Base-by-base conservation (phyloP, 306 rosid species). In the Malus fusca region DNA sequence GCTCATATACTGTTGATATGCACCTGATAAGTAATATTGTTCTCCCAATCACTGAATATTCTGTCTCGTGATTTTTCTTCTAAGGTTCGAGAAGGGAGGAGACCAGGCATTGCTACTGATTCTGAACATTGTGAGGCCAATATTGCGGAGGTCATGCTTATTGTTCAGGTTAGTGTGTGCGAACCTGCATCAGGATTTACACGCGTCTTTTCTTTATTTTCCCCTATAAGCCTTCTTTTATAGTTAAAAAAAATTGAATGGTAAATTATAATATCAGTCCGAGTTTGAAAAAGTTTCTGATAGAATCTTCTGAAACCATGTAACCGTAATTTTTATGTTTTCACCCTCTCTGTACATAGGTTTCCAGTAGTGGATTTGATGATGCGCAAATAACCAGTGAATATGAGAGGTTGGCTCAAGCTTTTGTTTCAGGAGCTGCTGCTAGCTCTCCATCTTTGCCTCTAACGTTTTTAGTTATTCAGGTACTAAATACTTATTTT, bases 51-150 rank as follows among this genome's bases (percentile, higher is more conserved):
- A 28, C 21, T 65, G 70, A 64, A 56, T 67, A 30, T 52, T 61
- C 22, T 69, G 33, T 62, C 13, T 44, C 15, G 8, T 75, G 62
- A 25, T 73, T 77, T 75, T 56, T 85, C 66, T 52, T 33, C 31
- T 33, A 79, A 91, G 99, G 99, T 95, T 74, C 93, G 99, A 82
- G 99, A 95, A 84, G 99, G 99, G 71, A 86, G 97, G 84, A 73
- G 81, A 77, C 89, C 82, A 35, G 89, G 84, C 67, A 83, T 75
- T 73, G 68, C 51, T 55, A 68, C 44, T 67, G 92, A 88, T 80
- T 83, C 82, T 75, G 89, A 80, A 69, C 77, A 85, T 77, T 86
- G 80, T 33, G 89, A 79, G 53, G 80, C 78, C 56, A 61, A 80
- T 73, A 86, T 92, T 77, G 84, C 85, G 31, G 99, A 95, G 87